Percentiles rank a stretch among this genome's conserved stretches.
Conservation (phyloP, 768 basidiomycete species). For the Cyathus striatus region DNA sequence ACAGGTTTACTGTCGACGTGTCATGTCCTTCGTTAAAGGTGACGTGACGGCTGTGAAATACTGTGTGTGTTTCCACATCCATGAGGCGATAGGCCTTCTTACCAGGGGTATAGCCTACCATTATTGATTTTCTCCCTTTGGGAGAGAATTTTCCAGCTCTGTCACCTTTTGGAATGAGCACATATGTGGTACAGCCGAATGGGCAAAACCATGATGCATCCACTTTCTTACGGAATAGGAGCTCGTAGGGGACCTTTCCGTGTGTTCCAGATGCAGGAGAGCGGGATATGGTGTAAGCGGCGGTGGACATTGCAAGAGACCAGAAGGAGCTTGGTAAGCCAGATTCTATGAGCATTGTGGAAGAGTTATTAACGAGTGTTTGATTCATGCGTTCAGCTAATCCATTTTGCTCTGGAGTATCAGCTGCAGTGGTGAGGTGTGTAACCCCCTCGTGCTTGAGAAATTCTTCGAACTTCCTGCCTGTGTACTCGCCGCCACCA, state of each 20-base stretch:
- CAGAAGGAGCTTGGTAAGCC: not conserved
- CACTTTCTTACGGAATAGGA: not conserved
- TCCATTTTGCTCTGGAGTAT: not conserved
- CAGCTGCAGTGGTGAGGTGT: not conserved
- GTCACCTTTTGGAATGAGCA: not conserved
- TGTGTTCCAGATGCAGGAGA: not conserved
- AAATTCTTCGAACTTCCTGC: not conserved
- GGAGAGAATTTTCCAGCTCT: not conserved
- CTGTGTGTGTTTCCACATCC: no score
- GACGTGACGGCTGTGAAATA: no score
- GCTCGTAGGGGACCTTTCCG: not conserved
- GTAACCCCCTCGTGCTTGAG: not conserved
- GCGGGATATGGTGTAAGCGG: not conserved
- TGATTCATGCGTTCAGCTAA: not conserved
- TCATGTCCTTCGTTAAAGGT: no score
- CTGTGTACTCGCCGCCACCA: not conserved
- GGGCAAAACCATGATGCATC: not conserved
- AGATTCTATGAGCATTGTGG: not conserved
- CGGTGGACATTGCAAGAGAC: not conserved
- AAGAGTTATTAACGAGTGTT: not conserved
- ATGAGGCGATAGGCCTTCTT: no score
- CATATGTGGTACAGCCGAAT: not conserved
- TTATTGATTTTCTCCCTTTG: no score
- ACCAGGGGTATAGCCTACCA: no score
- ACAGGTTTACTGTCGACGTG: no score